phyloP scores from a whole-genome alignment of 768 basidiomycete genomes.

The Xerocomellus amylosporus region DNA sequence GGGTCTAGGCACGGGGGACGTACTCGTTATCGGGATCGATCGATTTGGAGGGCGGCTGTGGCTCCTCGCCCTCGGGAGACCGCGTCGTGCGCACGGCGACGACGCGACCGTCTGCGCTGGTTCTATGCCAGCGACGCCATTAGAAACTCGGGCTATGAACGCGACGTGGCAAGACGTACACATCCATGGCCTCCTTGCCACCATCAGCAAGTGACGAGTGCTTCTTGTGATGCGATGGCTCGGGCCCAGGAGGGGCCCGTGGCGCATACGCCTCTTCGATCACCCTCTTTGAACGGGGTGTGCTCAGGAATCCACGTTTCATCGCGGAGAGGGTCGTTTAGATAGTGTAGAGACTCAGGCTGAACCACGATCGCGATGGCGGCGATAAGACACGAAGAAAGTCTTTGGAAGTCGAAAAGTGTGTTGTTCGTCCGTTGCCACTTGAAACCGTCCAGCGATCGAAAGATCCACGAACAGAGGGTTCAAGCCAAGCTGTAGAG shows the following conservation, averaged over 20 bases:
- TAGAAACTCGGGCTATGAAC: no score
- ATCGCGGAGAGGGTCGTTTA: constrained; percentile 2
- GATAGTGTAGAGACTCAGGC: neutral
- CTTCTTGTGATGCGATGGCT: neutral
- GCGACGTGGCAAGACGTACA: neutral
- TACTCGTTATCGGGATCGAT: neutral
- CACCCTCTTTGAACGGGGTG: constrained; percentile 5
- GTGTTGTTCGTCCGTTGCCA: no score
- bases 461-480: neutral
- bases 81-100: neutral
- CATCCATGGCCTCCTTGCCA: neutral
- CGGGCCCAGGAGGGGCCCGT: neutral
- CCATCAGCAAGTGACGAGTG: neutral
- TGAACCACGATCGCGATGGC: no score
- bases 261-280: constrained; percentile 6
- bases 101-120: neutral
- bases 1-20: neutral
- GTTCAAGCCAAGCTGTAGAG: neutral
- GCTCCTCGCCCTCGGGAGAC: neutral
- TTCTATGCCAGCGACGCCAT: neutral
- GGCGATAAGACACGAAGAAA: no score
- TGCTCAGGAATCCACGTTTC: constrained; percentile 21
- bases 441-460: no score
- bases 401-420: no score
- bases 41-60: no score